These are phyloP conservation scores for Cercophora scortea DNA, from an alignment of 495 filamentous ascomycete genomes.

Conservation along the genomic window DNA sequence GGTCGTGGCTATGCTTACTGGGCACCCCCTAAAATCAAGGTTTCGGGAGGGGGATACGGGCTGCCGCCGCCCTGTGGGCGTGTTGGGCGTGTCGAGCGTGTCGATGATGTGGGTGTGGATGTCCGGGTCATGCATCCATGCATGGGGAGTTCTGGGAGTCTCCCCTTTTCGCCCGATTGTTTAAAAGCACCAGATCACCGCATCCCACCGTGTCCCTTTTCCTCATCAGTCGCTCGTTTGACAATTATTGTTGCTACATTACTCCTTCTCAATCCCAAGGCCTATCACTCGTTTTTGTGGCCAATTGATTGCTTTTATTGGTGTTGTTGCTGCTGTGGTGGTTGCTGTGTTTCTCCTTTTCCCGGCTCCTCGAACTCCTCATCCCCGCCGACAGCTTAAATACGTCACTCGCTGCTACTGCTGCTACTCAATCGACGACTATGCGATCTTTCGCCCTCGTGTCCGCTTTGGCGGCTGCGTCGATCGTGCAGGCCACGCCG, in stretches of 20 bases:
- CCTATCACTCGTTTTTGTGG: slow-evolving; percentile 3
- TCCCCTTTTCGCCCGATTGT: background rate
- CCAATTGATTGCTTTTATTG: background rate
- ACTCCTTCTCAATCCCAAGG: slow-evolving; percentile 2
- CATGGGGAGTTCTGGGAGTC: too few relatives aligned
- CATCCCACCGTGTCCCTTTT: background rate
- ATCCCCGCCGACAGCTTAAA: too few relatives aligned
- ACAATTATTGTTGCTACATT: slow-evolving; percentile 2
- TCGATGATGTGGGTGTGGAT: background rate
- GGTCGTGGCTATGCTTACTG: slow-evolving; percentile 15
- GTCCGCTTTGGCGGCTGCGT: slow-evolving; percentile 47
- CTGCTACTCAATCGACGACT: slow-evolving; percentile 5
- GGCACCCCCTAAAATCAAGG: slow-evolving; percentile 4
- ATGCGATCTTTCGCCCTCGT: slow-evolving; percentile 49
- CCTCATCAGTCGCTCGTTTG: slow-evolving; percentile 10
- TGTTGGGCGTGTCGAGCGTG: background rate
- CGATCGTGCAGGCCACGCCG: slow-evolving; percentile 46
- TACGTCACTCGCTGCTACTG: too few relatives aligned
- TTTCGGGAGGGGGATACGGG: slow-evolving; percentile 1
- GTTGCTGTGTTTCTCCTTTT: background rate
- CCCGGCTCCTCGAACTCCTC: background rate
- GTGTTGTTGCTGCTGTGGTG: background rate
- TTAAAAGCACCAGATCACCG: background rate
- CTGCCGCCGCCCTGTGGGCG: background rate
- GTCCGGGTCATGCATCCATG: background rate